These are phyloP conservation scores for Eragrostis nindensis DNA, from an alignment of 176 grass and related monocot genomes.

Conservation along the genomic window DNA sequence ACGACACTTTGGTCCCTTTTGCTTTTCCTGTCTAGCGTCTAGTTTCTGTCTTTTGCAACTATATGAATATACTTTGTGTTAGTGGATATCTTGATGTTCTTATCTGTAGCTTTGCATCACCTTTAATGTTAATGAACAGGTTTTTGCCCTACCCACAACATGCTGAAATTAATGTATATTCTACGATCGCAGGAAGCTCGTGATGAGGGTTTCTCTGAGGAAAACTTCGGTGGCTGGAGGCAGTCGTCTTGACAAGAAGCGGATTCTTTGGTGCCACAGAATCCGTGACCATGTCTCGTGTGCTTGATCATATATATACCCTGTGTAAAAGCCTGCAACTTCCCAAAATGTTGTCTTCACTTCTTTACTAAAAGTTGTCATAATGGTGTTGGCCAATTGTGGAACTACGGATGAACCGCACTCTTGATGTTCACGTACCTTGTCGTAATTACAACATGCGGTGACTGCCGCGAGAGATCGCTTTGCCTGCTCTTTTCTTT, in stretches of 20 bases:
- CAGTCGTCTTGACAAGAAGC: slow-evolving; percentile 38
- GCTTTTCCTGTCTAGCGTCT: neutral
- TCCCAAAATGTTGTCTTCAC: neutral
- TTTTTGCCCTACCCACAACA: neutral
- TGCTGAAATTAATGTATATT: slow-evolving; percentile 2
- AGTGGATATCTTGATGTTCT: neutral
- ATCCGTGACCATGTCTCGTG: neutral
- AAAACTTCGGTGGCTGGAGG: slow-evolving; percentile 49
- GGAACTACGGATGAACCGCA: neutral
- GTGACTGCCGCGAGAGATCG: neutral
- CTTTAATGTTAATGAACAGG: neutral
- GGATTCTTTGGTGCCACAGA: neutral
- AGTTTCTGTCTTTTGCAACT: neutral
- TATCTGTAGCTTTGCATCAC: neutral
- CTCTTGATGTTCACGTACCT: slow-evolving; percentile 17
- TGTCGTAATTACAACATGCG: slow-evolving; percentile 6
- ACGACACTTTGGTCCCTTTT: slow-evolving; percentile 12
- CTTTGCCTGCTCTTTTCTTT: neutral
- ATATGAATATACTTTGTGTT: slow-evolving; percentile 14
- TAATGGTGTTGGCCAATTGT: slow-evolving; percentile 23
- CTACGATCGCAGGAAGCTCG: slow-evolving; percentile 37
- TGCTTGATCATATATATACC: neutral
- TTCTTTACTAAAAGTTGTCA: slow-evolving; percentile 32
- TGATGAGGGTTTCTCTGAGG: slow-evolving; percentile 31
- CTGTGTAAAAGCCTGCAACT: neutral